Base-by-base conservation (phyloP, 331 rosid genomes). In the Quercus tomentella region DNA sequence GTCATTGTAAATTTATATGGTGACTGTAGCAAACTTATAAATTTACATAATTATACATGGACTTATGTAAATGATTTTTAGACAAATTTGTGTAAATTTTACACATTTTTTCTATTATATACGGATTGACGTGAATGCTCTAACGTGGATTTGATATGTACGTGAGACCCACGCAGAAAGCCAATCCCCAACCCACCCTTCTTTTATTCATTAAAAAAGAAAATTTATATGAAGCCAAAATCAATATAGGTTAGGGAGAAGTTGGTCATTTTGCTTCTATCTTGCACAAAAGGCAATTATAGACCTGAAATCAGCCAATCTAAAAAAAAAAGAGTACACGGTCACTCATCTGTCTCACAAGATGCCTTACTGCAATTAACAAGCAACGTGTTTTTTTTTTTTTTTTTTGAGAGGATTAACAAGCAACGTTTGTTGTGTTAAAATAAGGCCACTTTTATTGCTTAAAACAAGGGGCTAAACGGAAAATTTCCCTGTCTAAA, bases 101-200 rank as follows among this genome's bases (percentile, higher is more conserved):
- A 41, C 14, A 41, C 1, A 41, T 41, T 41, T 41, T 9, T 41
- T 9, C 12, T 41, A 41, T 41, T 2, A 41, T 9, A 9, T 41
- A 41, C 0, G 0, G 0, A 41, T 0, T 9, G 4, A 41, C 0
- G 3, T 41, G 14, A 41, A 41, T 2, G 49, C 14, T 41, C 0
- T 9, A 41, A 9, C 0, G 0, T 41, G 14, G 4, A 9, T 41
- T 0, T 0, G 4, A 41, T 41, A 41, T 41, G 14, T 41, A 41
- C 1, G 1, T 9, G 49, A 9, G 49, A 41, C 49, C 4, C 12
- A 2, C 12, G 2, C 14, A 2, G 49, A 41, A 41, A 9, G 0
- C 14, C 49, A 9, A 4, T 41, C 14, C 49, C 4, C 49, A 41
- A 41, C 49, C 14, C 14, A 9, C 14, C 49, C 49, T 41, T 41